Evolutionary conservation across 805 yeast genomes (phyloP).

Genomic region (Zygosaccharomyces gambellarensis): DNA sequence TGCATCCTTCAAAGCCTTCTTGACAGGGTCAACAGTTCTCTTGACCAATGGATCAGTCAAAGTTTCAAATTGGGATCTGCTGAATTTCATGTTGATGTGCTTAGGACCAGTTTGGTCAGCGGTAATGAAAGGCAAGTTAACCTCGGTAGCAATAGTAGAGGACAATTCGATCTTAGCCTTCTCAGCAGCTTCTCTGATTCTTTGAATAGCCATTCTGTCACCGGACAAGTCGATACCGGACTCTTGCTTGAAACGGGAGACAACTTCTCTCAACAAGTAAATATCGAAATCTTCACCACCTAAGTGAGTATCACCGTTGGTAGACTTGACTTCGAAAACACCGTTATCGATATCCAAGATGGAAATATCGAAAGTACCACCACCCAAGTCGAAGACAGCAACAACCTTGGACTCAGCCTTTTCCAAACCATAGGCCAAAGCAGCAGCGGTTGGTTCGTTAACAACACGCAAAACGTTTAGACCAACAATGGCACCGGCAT

Average conservation of each 20-base stretch:
- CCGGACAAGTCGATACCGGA: slow-evolving; percentile 53
- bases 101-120: slow-evolving; percentile 74
- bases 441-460: slow-evolving; percentile 88
- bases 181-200: slow-evolving; percentile 83
- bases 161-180: slow-evolving; percentile 75
- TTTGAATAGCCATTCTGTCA: slow-evolving; percentile 65
- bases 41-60: slow-evolving; percentile 65
- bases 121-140: slow-evolving; percentile 72
- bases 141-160: slow-evolving; percentile 60
- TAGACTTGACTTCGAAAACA: slow-evolving; percentile 95
- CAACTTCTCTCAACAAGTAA: slow-evolving; percentile 75
- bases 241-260: slow-evolving; percentile 72
- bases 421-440: slow-evolving; percentile 91
- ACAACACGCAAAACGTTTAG: slow-evolving; percentile 75
- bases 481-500: slow-evolving; percentile 96
- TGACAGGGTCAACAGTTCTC: slow-evolving; percentile 71
- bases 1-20: slow-evolving; percentile 74
- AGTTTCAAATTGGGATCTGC: slow-evolving; percentile 68
- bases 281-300: slow-evolving; percentile 91
- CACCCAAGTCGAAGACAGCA: slow-evolving; percentile 97
- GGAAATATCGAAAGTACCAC: slow-evolving; percentile 97
- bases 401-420: slow-evolving; percentile 72
- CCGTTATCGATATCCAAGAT: slow-evolving; percentile 95
- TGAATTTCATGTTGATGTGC: slow-evolving; percentile 59
- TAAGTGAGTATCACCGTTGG: slow-evolving; percentile 87